These are phyloP conservation scores for Discostella stelligeroides DNA, from an alignment of 108 stramenopile species.

Conservation along the genomic window DNA sequence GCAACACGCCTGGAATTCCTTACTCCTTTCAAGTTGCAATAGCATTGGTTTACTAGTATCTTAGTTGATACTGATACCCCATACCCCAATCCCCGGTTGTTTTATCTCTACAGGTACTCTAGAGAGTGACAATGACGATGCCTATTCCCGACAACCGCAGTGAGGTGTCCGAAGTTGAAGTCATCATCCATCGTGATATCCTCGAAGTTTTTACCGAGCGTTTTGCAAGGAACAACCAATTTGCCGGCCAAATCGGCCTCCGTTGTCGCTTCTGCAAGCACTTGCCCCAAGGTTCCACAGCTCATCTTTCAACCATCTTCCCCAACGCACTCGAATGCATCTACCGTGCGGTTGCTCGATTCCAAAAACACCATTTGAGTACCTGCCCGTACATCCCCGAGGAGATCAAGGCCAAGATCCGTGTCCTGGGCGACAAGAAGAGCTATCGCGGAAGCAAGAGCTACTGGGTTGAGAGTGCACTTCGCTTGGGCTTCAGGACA, in stretches of 20 bases:
- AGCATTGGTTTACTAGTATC: no score
- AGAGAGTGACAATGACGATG: no score
- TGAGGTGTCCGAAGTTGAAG: no score
- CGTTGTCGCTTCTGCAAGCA: conserved; percentile 40
- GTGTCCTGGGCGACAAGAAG: conserved; percentile 8
- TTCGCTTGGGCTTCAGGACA: conserved; percentile 22
- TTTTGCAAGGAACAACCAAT: conserved; percentile 2
- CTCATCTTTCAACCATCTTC: conserved; percentile 22
- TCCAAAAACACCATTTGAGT: conserved; percentile 17
- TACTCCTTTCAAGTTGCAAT: no score
- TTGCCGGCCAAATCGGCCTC: conserved; percentile 31
- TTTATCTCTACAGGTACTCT: no score
- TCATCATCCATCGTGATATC: conserved; percentile 33
- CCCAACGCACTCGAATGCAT: conserved; percentile 23
- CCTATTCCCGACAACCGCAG: no score
- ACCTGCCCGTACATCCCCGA: conserved; percentile 27
- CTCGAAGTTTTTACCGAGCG: conserved; percentile 20
- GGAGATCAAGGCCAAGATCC: conserved; percentile 1
- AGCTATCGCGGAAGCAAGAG: conserved; percentile 31
- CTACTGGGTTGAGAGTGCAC: conserved; percentile 31
- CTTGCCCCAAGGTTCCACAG: conserved; percentile 1
- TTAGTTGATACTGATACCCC: no score
- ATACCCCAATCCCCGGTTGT: no score
- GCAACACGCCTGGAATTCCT: no score
- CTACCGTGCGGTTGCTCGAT: conserved; percentile 27